Base-by-base conservation (phyloP, 179 eudicot genomes). In the Beta macrorhiza region DNA sequence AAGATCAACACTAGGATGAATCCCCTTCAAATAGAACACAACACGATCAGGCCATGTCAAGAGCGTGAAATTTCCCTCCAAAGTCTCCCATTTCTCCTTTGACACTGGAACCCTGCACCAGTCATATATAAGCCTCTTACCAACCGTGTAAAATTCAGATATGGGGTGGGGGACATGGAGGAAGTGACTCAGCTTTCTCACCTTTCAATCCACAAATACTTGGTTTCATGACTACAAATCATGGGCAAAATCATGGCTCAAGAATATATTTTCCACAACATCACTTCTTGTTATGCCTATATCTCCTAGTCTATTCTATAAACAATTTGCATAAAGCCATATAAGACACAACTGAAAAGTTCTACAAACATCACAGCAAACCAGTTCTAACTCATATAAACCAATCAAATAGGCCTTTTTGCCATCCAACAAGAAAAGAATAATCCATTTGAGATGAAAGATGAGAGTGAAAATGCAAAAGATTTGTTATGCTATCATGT, bases 11-110 rank as follows among this genome's bases (percentile, higher is more conserved):
- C 97, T 93, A 84, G 99, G 89, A 65, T 91, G 84, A 64, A 98
- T 97, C 22, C 99, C 98, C 87, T 94, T 98, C 78, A 96, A 73
- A 82, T 96, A 94, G 78, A 96, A 91, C 68, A 91, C 84, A 79
- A 85, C 91, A 47, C 88, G 86, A 17, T 85, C 76, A 29, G 96
- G 97, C 84, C 86, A 71, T 67, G 78, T 78, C 70, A 92, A 69
- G 20, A 96, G 82, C 15, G 83, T 84, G 78, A 96, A 96, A 72
- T 84, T 86, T 75, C 99, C 99, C 85, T 89, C 88, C 83, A 93
- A 75, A 25, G 76, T 85, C 79, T 85, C 89, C 98, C 95, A 95
- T 67, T 83, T 76, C 42, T 83, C 93, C 29, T 37, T 58, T 10
- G 91, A 78, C 74, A 88, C 91, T 8, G 89, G 82, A 64, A 86